Evolutionary conservation across 305 asterid genomes (phyloP), one percentile per base, ranked within the genome.

Genomic region (Stenogyne calaminthoides): DNA sequence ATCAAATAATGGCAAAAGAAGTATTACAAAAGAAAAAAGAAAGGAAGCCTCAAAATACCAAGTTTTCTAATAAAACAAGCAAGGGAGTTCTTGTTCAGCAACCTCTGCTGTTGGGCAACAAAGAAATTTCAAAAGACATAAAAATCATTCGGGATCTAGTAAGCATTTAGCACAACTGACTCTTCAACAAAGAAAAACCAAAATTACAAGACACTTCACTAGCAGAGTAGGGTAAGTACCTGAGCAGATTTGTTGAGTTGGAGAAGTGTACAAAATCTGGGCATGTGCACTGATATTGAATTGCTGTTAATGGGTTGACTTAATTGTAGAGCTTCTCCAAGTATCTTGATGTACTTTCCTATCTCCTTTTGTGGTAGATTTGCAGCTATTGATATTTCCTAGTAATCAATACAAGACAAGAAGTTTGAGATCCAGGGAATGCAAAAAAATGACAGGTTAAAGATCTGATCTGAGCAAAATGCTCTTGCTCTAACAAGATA

Each of bases 201-300:
- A 58, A 67, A 58, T 36, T 73, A 49, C 22, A 27, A 12, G 64
- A 61, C 22, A 58, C 39, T 18, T 47, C 18, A 44, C 22, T 29
- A 62, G 64, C 58, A 69, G 69, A 55, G 39, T 39, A 10, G 20
- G 72, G 63, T 27, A 76, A 75, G 75, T 87, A 94, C 98, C 97
- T 94, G 99, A 64, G 99, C 99, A 80, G 99, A 94, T 87, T 91
- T 94, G 87, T 94, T 94, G 82, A 94, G 99, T 75, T 94, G 99
- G 76, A 94, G 97, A 78, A 94, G 99, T 14, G 96, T 94, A 75
- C 99, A 94, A 77, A 94, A 94, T 80, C 99, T 85, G 58, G 99
- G 98, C 99, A 94, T 94, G 76, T 94, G 99, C 46, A 94, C 98
- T 1, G 98, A 90, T 82, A 94, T 94, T 19, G 98, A 94, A 74